Conservation (phyloP, 768 basidiomycete genomes). For the Kwoniella mangroviensis region DNA sequence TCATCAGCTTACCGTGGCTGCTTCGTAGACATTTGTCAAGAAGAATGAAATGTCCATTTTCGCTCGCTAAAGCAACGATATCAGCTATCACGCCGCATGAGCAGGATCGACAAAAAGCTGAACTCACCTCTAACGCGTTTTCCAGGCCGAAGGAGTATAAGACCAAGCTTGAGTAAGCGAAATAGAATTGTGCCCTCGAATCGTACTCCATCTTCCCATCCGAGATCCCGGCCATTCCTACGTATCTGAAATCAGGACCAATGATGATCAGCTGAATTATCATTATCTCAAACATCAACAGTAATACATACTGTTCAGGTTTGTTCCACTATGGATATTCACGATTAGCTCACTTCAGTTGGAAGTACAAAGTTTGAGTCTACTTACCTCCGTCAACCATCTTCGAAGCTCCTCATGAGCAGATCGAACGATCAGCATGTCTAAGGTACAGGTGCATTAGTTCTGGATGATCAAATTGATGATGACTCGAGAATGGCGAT, state of each 20-base stretch:
- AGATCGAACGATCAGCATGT: conserved; percentile 55
- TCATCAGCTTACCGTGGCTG: conserved; percentile 46
- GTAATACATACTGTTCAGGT: conserved; percentile 30
- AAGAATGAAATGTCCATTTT: conserved; percentile 58
- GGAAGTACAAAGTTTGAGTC: not conserved
- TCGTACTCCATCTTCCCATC: conserved; percentile 38
- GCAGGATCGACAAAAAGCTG: not conserved
- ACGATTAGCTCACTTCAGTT: conserved; percentile 4
- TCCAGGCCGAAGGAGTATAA: conserved; percentile 96
- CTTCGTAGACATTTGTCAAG: conserved; percentile 54
- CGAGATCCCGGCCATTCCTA: not conserved
- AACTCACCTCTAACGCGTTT: conserved; percentile 76
- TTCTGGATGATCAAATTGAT: no score
- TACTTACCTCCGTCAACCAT: conserved; percentile 45
- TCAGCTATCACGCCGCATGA: conserved; percentile 2
- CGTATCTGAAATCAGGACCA: not conserved
- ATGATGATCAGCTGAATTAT: not conserved
- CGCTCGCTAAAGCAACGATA: conserved; percentile 22
- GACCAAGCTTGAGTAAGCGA: conserved; percentile 78
- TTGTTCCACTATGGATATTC: conserved; percentile 33
- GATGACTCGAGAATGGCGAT: no score
- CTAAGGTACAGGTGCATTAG: conserved; percentile 67
- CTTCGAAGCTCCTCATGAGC: conserved; percentile 52
- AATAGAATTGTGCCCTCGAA: conserved; percentile 69
- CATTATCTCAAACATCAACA: not conserved